A percentile compares a stretch with the other conserved stretches of the same genome.
Conservation (phyloP, 2,329 filamentous ascomycete species). For the Pseudopithomyces maydicus region DNA sequence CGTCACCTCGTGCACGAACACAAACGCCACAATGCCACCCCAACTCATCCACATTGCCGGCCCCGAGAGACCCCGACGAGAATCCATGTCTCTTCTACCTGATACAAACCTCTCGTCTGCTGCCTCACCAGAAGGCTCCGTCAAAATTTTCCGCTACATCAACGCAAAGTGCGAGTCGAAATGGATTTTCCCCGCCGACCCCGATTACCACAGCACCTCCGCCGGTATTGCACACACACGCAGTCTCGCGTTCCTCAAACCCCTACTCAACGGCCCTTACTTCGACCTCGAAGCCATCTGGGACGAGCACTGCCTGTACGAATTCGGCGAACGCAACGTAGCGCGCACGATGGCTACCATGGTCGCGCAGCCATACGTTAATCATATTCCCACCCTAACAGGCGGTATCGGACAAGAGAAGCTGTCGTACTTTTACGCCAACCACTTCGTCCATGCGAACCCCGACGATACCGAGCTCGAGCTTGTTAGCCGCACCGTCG, state of each 20-base stretch:
- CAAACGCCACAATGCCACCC: conserved; percentile 22
- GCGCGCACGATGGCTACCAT: conserved; percentile 80
- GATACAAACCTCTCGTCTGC: conserved; percentile 10
- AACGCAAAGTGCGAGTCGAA: conserved; percentile 26
- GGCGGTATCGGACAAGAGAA: conserved; percentile 70
- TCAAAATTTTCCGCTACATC: conserved; percentile 33
- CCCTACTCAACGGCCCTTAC: conserved; percentile 64
- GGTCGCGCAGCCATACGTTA: conserved; percentile 79
- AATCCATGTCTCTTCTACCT: conserved; percentile 26
- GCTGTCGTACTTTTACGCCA: conserved; percentile 70
- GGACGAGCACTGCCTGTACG: conserved; percentile 76
- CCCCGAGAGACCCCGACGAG: conserved; percentile 21
- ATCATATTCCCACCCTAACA: conserved; percentile 72
- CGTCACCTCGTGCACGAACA: conserved; percentile 14
- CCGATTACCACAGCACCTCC: conserved; percentile 51
- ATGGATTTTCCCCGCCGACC: conserved; percentile 36
- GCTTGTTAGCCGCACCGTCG: conserved; percentile 72
- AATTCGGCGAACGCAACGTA: conserved; percentile 72
- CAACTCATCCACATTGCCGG: conserved; percentile 39
- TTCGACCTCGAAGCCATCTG: conserved; percentile 79
- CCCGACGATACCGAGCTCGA: conserved; percentile 69
- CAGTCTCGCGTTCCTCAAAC: conserved; percentile 68
- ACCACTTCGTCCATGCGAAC: conserved; percentile 78
- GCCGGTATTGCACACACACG: conserved; percentile 70
- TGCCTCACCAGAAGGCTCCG: conserved; percentile 11